phyloP scores from a whole-genome alignment of 2,329 filamentous ascomycete genomes.

The Coniosporium tulheliwenetii region DNA sequence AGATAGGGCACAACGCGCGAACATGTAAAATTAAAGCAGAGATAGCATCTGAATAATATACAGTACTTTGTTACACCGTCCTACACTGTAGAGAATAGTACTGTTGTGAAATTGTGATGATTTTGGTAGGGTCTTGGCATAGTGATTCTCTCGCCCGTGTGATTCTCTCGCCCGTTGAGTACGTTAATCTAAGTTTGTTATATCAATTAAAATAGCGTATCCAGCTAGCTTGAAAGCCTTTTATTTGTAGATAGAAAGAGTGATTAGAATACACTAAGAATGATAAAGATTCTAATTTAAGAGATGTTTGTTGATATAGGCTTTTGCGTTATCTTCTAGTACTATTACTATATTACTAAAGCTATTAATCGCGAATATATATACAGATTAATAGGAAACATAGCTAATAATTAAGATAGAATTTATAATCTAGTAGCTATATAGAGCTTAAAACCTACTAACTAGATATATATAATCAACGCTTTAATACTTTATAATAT shows the following conservation, averaged over 20 bases:
- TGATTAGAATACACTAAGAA: not conserved
- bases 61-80: too few species aligned
- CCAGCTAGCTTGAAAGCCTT: not conserved
- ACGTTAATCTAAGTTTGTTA: constrained; percentile 10
- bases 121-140: too few species aligned
- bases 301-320: not conserved
- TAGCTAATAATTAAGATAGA: not conserved
- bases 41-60: too few species aligned
- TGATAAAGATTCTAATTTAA: not conserved
- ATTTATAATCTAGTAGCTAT: not conserved
- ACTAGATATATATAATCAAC: not conserved
- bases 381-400: not conserved
- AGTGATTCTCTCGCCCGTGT: too few species aligned
- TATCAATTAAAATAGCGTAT: not conserved
- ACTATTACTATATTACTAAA: not conserved
- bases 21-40: too few species aligned
- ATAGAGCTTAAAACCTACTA: not conserved
- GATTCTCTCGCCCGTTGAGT: too few species aligned
- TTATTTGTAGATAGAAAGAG: not conserved
- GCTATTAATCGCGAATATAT: not conserved
- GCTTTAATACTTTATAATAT: not conserved
- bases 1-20: too few species aligned
- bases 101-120: constrained; percentile 11
- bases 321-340: not conserved
- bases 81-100: constrained; percentile 9